Evolutionary conservation across 768 basidiomycete genomes (phyloP).

Genomic region (Gymnopilus junonius): DNA sequence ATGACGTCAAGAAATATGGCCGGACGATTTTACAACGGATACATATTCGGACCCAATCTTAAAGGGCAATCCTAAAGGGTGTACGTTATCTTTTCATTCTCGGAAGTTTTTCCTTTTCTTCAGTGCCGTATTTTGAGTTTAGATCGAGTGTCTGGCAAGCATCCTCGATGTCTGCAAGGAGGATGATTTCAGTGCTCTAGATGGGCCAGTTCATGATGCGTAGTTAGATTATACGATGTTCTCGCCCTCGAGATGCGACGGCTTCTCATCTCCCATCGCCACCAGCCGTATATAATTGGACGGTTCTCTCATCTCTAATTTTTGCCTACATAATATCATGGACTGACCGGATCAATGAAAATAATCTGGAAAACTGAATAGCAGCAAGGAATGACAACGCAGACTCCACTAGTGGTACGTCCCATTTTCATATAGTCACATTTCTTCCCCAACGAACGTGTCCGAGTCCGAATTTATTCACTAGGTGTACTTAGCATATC

Average conservation of each 20-base stretch:
- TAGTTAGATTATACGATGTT: background rate
- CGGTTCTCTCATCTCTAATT: slow-evolving; percentile 2
- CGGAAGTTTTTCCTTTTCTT: background rate
- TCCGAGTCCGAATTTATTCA: slow-evolving; percentile 11
- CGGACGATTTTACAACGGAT: background rate
- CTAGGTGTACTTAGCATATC: background rate
- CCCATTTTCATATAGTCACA: slow-evolving; percentile 5
- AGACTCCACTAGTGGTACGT: background rate
- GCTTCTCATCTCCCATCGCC: background rate
- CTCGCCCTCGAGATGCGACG: background rate
- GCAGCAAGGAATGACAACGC: background rate
- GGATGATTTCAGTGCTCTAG: background rate
- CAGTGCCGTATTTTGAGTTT: background rate
- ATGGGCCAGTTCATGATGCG: background rate
- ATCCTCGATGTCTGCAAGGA: background rate
- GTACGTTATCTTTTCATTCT: background rate
- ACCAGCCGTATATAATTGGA: background rate
- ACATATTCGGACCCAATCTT: background rate
- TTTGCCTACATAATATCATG: slow-evolving; percentile 10
- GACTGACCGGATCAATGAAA: slow-evolving; percentile 15
- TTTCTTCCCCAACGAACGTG: slow-evolving; percentile 15
- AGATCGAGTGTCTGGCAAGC: background rate
- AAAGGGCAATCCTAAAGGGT: background rate
- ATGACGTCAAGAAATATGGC: background rate
- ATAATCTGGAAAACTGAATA: background rate